Percentiles rank a stretch among this genome's conserved stretches.
These are phyloP conservation scores for Saksenaea vasiformis DNA, from an alignment of 371 early-diverging fungal species.

Conservation along the genomic window DNA sequence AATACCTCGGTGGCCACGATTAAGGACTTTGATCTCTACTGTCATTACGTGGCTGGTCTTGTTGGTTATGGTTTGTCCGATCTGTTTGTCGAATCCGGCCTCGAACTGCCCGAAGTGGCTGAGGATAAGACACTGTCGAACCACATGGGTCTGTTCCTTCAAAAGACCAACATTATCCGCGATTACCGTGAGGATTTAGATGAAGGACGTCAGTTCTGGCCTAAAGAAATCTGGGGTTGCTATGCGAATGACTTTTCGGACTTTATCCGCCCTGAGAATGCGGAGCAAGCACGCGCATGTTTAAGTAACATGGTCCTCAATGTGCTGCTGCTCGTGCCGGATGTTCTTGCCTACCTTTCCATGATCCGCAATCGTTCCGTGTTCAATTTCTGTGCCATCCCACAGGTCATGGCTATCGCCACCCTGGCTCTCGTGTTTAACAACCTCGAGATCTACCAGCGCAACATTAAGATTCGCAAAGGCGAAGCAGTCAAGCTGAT, in stretches of 20 bases:
- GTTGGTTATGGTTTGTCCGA: constrained; percentile 93
- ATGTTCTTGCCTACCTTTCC: constrained; percentile 84
- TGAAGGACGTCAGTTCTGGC: constrained; percentile 94
- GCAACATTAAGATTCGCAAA: constrained; percentile 92
- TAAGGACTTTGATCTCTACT: constrained; percentile 93
- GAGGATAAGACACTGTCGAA: constrained; percentile 60
- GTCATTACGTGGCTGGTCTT: constrained; percentile 97
- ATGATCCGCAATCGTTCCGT: constrained; percentile 76
- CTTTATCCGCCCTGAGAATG: constrained; percentile 64
- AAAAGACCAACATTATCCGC: constrained; percentile 95
- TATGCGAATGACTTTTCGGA: constrained; percentile 64
- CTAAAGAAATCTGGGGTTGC: constrained; percentile 84
- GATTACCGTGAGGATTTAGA: constrained; percentile 89
- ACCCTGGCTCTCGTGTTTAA: constrained; percentile 85
- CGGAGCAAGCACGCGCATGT: constrained; percentile 66
- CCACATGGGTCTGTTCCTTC: constrained; percentile 93
- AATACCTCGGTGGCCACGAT: constrained; percentile 74
- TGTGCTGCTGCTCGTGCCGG: constrained; percentile 83
- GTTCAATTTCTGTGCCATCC: constrained; percentile 96
- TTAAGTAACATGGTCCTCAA: constrained; percentile 88
- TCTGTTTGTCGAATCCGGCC: constrained; percentile 86
- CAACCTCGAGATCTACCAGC: constrained; percentile 77
- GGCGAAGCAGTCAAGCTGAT: constrained; percentile 89
- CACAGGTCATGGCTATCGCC: constrained; percentile 98
- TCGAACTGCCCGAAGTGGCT: constrained; percentile 69